Percentiles rank a stretch among this genome's conserved stretches.
These are phyloP conservation scores for Fusarium udum DNA, from an alignment of 2,329 filamentous ascomycete species.

Conservation along the genomic window DNA sequence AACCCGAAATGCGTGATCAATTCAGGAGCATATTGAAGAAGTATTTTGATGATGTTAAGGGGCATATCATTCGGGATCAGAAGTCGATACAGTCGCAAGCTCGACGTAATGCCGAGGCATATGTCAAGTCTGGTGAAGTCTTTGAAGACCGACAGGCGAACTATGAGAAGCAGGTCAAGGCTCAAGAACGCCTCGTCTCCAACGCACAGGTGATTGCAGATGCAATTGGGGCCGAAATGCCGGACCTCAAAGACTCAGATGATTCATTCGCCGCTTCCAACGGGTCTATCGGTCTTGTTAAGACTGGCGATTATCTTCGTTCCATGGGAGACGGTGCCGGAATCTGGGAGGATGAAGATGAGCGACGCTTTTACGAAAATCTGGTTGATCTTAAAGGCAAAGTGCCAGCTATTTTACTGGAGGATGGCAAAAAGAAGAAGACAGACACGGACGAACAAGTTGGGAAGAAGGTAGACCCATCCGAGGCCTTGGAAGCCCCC, in stretches of 20 bases:
- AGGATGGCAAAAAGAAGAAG: slow-evolving; percentile 96
- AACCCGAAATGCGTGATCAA: slow-evolving; percentile 80
- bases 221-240: slow-evolving; percentile 89
- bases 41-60: slow-evolving; percentile 93
- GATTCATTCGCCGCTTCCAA: slow-evolving; percentile 71
- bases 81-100: slow-evolving; percentile 87
- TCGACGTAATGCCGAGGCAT: slow-evolving; percentile 95
- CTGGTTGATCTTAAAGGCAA: slow-evolving; percentile 94
- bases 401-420: slow-evolving; percentile 90
- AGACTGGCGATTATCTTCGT: slow-evolving; percentile 90
- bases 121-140: slow-evolving; percentile 97
- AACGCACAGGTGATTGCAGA: slow-evolving; percentile 94
- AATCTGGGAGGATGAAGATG: slow-evolving; percentile 99
- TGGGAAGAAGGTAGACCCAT: slow-evolving; percentile 74
- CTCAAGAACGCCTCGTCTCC: slow-evolving; percentile 86
- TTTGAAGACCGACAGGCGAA: slow-evolving; percentile 97
- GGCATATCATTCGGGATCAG: slow-evolving; percentile 89
- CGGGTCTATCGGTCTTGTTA: slow-evolving; percentile 89
- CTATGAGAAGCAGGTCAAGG: slow-evolving; percentile 92
- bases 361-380: slow-evolving; percentile 98
- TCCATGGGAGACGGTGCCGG: slow-evolving; percentile 90
- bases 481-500: slow-evolving; percentile 58
- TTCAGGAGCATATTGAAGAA: slow-evolving; percentile 86
- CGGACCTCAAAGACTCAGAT: slow-evolving; percentile 86
- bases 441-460: slow-evolving; percentile 81